Conservation (phyloP, 2,329 filamentous ascomycete species). For the Cordyceps javanica region DNA sequence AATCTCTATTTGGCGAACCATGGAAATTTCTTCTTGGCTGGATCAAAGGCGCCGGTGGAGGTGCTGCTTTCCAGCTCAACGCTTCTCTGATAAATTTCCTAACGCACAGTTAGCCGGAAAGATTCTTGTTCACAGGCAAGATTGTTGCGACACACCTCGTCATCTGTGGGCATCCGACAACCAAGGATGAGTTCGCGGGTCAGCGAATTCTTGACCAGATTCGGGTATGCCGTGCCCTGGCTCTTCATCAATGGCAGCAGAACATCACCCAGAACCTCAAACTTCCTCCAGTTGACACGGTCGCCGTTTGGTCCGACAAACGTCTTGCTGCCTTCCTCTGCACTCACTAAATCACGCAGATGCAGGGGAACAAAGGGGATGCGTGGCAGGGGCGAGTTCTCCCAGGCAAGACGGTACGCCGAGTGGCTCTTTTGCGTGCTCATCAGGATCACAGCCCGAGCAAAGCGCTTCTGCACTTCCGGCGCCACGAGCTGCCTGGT, state of each 20-base stretch:
- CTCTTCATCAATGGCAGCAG: constrained; percentile 87
- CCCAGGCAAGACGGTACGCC: constrained; percentile 94
- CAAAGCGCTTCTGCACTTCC: constrained; percentile 74
- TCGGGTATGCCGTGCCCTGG: constrained; percentile 76
- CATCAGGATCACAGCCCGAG: constrained; percentile 87
- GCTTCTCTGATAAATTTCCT: constrained; percentile 62
- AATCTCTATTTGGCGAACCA: constrained; percentile 51
- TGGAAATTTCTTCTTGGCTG: constrained; percentile 58
- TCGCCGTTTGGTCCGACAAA: constrained; percentile 69
- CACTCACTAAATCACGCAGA: constrained; percentile 81
- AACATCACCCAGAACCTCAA: constrained; percentile 91
- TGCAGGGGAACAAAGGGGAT: constrained; percentile 93
- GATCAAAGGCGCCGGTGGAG: constrained; percentile 36
- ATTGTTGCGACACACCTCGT: constrained; percentile 62
- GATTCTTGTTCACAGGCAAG: too few relatives aligned
- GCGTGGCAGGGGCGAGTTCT: constrained; percentile 82
- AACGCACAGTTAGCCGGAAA: neutral
- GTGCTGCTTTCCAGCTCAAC: constrained; percentile 49
- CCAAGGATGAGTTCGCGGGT: constrained; percentile 73
- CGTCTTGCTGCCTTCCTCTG: constrained; percentile 86
- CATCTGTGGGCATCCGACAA: constrained; percentile 73
- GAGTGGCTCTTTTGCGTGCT: constrained; percentile 86
- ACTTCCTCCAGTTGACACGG: constrained; percentile 96
- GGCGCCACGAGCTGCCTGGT: constrained; percentile 70
- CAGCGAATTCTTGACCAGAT: constrained; percentile 61